Evolutionary conservation across 148 eudicot genomes (phyloP).

Genomic region (Arctostaphylos glauca): DNA sequence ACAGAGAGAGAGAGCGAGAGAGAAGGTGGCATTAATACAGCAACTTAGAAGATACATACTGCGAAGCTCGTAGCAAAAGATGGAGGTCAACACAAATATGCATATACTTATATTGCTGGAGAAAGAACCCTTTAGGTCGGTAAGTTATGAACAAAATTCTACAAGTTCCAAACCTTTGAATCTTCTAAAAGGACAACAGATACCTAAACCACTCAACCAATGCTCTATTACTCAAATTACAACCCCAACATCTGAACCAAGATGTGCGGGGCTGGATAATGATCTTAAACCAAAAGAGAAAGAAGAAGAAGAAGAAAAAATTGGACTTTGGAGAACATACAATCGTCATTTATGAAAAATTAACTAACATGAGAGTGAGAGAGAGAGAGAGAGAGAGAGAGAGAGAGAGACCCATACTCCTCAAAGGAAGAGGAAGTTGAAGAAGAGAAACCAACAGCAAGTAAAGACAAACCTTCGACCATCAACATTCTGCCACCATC

Average conservation of each 20-base stretch:
- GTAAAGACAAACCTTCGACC: conserved; percentile 59
- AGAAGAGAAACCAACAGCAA: neutral
- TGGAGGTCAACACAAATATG: neutral
- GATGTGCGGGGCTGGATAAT: neutral
- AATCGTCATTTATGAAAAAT: neutral
- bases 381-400: conserved; percentile 2
- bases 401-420: neutral
- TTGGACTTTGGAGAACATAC: neutral
- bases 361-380: neutral
- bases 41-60: neutral
- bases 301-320: neutral
- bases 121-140: neutral
- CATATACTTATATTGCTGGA: neutral
- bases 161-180: neutral
- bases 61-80: neutral
- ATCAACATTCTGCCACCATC: conserved; percentile 65
- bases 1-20: neutral
- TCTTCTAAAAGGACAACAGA: neutral
- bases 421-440: neutral
- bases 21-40: neutral
- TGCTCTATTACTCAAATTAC: conserved; percentile 2
- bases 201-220: neutral
- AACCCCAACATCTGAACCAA: neutral
- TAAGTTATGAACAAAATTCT: neutral
- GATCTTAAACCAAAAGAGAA: neutral